Evolutionary conservation across 2,329 filamentous ascomycete species (phyloP).

Genomic region (Aspergillus quadricinctus): DNA sequence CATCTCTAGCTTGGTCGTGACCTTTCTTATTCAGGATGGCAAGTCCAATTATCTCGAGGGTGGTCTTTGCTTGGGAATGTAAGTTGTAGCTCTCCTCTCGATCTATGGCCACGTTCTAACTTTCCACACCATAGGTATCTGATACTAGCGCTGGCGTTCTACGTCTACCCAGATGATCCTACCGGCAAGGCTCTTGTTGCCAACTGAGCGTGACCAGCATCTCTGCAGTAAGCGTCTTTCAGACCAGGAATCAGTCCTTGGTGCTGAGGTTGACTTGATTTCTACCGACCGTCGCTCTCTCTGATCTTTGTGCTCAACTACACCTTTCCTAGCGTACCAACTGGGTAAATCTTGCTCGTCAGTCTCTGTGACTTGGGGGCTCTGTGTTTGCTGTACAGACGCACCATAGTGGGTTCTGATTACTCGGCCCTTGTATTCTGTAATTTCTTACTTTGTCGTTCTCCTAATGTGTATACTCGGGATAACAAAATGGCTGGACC

Average conservation of each 20-base stretch:
- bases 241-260: neutral
- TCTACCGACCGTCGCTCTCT: neutral
- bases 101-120: slow-evolving; percentile 2
- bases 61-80: slow-evolving; percentile 62
- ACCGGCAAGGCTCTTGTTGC: slow-evolving; percentile 13
- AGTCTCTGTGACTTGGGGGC: slow-evolving; percentile 4
- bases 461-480: neutral
- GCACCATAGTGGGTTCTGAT: neutral
- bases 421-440: neutral
- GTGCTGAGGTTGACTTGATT: neutral
- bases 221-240: neutral
- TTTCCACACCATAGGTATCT: slow-evolving; percentile 29
- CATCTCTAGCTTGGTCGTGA: slow-evolving; percentile 69
- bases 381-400: neutral
- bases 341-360: slow-evolving; percentile 11
- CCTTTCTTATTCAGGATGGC: slow-evolving; percentile 70
- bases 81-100: slow-evolving; percentile 23
- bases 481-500: neutral
- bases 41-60: slow-evolving; percentile 82
- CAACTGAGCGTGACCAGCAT: slow-evolving; percentile 1
- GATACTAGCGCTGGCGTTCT: slow-evolving; percentile 47
- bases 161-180: slow-evolving; percentile 44
- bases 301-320: neutral
- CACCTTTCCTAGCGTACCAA: neutral
- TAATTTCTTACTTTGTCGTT: neutral